phyloP scores from a whole-genome alignment of 805 yeast species.

The Ogataea henricii region DNA sequence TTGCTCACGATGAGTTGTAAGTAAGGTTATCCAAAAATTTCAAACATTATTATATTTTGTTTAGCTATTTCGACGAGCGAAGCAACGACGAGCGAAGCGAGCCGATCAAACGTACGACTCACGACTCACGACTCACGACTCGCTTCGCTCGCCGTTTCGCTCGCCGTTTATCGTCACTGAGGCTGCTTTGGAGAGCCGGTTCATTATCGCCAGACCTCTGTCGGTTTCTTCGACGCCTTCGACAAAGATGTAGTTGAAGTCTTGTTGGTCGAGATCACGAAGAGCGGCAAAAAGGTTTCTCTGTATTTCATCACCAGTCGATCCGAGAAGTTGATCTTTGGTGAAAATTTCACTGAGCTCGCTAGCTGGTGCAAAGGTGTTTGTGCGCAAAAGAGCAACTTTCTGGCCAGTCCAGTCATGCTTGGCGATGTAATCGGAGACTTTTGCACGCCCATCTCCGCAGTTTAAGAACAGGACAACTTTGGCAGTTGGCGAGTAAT shows the following conservation, averaged over 20 bases:
- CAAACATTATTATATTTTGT: too few relatives aligned
- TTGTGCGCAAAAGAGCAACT: constrained; percentile 55
- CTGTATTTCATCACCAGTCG: constrained; percentile 61
- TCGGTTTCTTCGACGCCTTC: constrained; percentile 76
- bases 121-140: too few relatives aligned
- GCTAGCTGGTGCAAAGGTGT: constrained; percentile 32
- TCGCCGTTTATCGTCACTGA: constrained; percentile 35
- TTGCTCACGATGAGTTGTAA: constrained; percentile 27
- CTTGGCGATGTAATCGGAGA: constrained; percentile 13
- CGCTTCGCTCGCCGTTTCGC: too few relatives aligned
- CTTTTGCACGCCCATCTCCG: constrained; percentile 40
- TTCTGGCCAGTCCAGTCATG: constrained; percentile 28
- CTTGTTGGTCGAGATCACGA: constrained; percentile 71
- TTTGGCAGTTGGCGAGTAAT: constrained; percentile 87
- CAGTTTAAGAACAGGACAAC: constrained; percentile 66
- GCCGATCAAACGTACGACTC: too few relatives aligned
- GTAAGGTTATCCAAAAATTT: background rate
- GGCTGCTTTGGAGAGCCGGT: constrained; percentile 85
- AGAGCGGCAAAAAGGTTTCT: constrained; percentile 70
- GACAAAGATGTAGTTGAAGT: constrained; percentile 72
- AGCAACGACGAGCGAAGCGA: too few relatives aligned
- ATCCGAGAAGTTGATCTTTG: constrained; percentile 44
- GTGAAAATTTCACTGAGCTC: constrained; percentile 20
- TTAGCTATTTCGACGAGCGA: too few relatives aligned
- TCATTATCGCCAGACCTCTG: constrained; percentile 95